A percentile compares a stretch with the other conserved stretches of the same genome.
Evolutionary conservation across 345 rosid genomes (phyloP).

Genomic region (Gossypium bickii): DNA sequence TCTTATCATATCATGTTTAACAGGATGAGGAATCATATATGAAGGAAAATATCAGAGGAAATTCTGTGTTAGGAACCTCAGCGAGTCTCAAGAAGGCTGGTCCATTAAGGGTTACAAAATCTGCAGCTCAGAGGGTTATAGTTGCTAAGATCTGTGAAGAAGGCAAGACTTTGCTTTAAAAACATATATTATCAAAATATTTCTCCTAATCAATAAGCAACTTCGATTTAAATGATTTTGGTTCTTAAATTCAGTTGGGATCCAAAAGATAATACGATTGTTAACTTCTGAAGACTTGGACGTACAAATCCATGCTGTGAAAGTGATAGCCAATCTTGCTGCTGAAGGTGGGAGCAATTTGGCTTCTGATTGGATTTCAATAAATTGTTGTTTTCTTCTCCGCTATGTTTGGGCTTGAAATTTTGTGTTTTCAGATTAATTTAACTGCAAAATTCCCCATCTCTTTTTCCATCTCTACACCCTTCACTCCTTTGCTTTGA

Average conservation of each 20-base stretch:
- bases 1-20: conserved; percentile 16
- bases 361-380: background rate
- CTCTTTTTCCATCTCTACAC: background rate
- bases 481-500: conserved; percentile 1
- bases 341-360: conserved; percentile 67
- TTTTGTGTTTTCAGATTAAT: too few species aligned
- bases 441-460: background rate
- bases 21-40: conserved; percentile 47
- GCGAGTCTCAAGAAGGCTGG: conserved; percentile 46
- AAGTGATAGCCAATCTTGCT: conserved; percentile 94
- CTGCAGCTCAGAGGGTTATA: conserved; percentile 68
- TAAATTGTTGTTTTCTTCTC: background rate
- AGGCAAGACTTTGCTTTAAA: conserved; percentile 39
- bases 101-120: conserved; percentile 49
- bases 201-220: background rate
- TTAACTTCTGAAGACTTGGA: conserved; percentile 75
- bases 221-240: background rate
- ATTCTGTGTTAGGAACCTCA: conserved; percentile 35
- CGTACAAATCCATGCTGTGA: conserved; percentile 87
- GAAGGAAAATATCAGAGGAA: conserved; percentile 51
- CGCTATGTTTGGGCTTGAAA: background rate
- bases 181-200: background rate
- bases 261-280: conserved; percentile 74
- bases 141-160: conserved; percentile 93
- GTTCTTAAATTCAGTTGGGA: conserved; percentile 54